Percentiles rank a stretch among this genome's conserved stretches.
Evolutionary conservation across 164 flowering plant species (phyloP).

Genomic region (Brasenia schreberi): DNA sequence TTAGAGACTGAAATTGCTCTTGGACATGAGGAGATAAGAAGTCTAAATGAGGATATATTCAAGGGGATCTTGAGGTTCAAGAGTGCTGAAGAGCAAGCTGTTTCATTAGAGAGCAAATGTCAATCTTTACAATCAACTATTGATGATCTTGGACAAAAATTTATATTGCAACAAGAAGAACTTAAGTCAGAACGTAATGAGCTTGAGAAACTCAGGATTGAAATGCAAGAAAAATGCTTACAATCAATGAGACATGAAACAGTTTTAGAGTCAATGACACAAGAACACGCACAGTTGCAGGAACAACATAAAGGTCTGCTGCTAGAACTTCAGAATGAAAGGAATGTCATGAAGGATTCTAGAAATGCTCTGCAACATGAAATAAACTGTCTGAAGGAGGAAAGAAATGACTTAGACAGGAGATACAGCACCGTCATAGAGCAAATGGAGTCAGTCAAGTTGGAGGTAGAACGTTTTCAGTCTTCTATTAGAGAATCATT

Average conservation of each 20-base stretch:
- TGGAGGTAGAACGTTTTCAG: slow-evolving; percentile 35
- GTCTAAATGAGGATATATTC: slow-evolving; percentile 35
- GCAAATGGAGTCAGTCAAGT: slow-evolving; percentile 52
- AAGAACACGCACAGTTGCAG: slow-evolving; percentile 53
- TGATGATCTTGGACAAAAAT: slow-evolving; percentile 31
- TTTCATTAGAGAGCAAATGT: slow-evolving; percentile 37
- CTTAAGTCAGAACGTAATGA: slow-evolving; percentile 49
- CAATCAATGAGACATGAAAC: slow-evolving; percentile 42
- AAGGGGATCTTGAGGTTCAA: slow-evolving; percentile 30
- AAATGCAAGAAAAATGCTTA: slow-evolving; percentile 41
- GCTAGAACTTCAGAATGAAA: slow-evolving; percentile 38
- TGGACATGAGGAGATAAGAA: slow-evolving; percentile 38
- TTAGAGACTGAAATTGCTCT: slow-evolving; percentile 43
- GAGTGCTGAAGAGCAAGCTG: slow-evolving; percentile 40
- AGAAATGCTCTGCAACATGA: slow-evolving; percentile 52
- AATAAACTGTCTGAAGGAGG: slow-evolving; percentile 44
- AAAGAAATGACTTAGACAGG: slow-evolving; percentile 35
- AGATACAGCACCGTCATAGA: slow-evolving; percentile 34
- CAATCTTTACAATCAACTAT: slow-evolving; percentile 46
- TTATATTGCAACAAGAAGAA: slow-evolving; percentile 47
- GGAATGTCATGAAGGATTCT: slow-evolving; percentile 30
- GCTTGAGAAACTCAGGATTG: slow-evolving; percentile 39
- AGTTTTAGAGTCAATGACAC: slow-evolving; percentile 38
- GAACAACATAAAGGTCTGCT: slow-evolving; percentile 55
- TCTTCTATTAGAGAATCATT: slow-evolving; percentile 50